Conservation (phyloP, 2,329 filamentous ascomycete species). For the Emergomyces orientalis region DNA sequence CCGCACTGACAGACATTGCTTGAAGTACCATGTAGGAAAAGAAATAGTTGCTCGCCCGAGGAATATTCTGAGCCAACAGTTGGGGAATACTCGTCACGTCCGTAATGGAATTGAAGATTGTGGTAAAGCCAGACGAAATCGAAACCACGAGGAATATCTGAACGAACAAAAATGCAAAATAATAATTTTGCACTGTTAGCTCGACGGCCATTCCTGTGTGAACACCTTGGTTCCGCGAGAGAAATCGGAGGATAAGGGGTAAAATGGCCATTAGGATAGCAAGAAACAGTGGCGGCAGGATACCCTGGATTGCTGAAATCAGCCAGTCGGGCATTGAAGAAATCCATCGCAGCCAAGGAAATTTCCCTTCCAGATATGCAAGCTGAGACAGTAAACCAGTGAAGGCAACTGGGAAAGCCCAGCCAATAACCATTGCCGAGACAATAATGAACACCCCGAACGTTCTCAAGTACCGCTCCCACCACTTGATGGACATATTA, state of each 20-base stretch:
- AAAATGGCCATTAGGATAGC: conserved; percentile 70
- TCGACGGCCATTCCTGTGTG: conserved; percentile 73
- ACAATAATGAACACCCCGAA: conserved; percentile 57
- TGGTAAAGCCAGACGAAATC: conserved; percentile 65
- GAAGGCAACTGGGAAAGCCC: conserved; percentile 84
- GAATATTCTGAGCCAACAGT: conserved; percentile 67
- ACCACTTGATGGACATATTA: conserved; percentile 94
- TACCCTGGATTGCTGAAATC: conserved; percentile 67
- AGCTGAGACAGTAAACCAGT: conserved; percentile 76
- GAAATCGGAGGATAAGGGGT: conserved; percentile 64
- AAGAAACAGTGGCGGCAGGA: conserved; percentile 69
- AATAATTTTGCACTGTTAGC: conserved; percentile 81
- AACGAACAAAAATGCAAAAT: conserved; percentile 89
- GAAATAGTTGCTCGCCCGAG: conserved; percentile 88
- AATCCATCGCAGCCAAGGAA: conserved; percentile 64
- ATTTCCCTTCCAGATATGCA: conserved; percentile 54
- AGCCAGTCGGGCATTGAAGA: conserved; percentile 50
- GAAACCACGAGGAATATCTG: conserved; percentile 92
- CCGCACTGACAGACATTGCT: conserved; percentile 80
- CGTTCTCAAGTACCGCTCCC: conserved; percentile 72
- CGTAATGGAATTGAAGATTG: conserved; percentile 54
- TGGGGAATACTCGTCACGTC: conserved; percentile 60
- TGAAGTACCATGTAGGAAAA: conserved; percentile 98
- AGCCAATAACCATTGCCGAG: conserved; percentile 69
- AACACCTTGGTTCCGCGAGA: conserved; percentile 65